phyloP scores from a whole-genome alignment of 2,329 filamentous ascomycete genomes.

The Phymatotrichopsis omnivora region DNA sequence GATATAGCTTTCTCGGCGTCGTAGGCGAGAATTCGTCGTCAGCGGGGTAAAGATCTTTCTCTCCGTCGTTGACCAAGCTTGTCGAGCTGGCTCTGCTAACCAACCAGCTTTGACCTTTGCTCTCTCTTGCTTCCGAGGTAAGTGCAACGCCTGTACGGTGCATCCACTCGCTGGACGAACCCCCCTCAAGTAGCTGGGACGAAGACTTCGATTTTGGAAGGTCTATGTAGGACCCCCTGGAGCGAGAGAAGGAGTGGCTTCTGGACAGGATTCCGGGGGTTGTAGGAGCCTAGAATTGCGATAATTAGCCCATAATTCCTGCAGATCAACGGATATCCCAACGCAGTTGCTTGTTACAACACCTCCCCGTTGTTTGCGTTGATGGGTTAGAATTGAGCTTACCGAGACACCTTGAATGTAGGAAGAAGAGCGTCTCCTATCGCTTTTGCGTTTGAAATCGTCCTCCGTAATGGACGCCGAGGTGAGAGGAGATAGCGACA shows the following conservation, averaged over 20 bases:
- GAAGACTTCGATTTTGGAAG: slow-evolving; percentile 55
- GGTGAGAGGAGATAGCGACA: slow-evolving; percentile 26
- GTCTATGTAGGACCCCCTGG: slow-evolving; percentile 39
- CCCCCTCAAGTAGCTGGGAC: slow-evolving; percentile 43
- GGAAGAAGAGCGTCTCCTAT: slow-evolving; percentile 12
- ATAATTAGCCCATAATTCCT: neutral
- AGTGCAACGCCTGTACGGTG: slow-evolving; percentile 53
- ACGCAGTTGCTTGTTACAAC: neutral
- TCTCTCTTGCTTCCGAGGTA: slow-evolving; percentile 52
- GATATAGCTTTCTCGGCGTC: slow-evolving; percentile 40
- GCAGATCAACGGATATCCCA: no score
- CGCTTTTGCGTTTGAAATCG: slow-evolving; percentile 17
- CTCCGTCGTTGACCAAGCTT: slow-evolving; percentile 46
- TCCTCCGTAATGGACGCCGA: slow-evolving; percentile 18
- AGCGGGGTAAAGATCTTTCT: slow-evolving; percentile 34
- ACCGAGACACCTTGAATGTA: slow-evolving; percentile 27
- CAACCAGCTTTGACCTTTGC: slow-evolving; percentile 60
- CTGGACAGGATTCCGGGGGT: slow-evolving; percentile 52
- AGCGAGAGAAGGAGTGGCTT: slow-evolving; percentile 38
- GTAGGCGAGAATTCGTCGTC: slow-evolving; percentile 37
- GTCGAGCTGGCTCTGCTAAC: slow-evolving; percentile 56
- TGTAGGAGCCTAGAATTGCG: slow-evolving; percentile 46
- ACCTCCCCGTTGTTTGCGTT: neutral
- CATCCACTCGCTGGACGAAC: slow-evolving; percentile 53
- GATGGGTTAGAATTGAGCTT: no score